Evolutionary conservation across 2,329 filamentous ascomycete species (phyloP).

Genomic region (Massarina eburnea): DNA sequence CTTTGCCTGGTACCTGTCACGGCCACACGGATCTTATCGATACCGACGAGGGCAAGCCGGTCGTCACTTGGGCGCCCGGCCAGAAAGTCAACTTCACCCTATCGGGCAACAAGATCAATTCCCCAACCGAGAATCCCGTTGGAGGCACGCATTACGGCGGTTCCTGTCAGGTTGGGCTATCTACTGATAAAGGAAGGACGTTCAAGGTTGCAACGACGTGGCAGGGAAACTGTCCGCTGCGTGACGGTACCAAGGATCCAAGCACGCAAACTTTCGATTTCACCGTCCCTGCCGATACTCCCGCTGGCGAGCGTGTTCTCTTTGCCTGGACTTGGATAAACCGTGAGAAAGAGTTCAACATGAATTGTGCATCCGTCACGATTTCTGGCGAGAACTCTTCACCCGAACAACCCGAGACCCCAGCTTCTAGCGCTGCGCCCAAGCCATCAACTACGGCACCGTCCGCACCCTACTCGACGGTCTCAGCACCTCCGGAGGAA

Average conservation of each 20-base stretch:
- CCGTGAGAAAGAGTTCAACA: constrained; percentile 50
- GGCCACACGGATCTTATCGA: constrained; percentile 49
- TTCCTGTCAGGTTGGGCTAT: constrained; percentile 51
- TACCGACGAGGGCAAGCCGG: constrained; percentile 45
- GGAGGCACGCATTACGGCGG: constrained; percentile 51
- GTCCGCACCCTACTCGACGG: background rate
- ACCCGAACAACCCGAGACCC: constrained; percentile 13
- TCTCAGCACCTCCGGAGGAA: background rate
- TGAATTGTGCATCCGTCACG: constrained; percentile 49
- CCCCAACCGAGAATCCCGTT: constrained; percentile 23
- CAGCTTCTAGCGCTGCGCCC: background rate
- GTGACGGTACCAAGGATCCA: constrained; percentile 39
- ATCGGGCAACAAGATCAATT: constrained; percentile 23
- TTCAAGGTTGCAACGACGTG: constrained; percentile 50
- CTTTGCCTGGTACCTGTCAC: constrained; percentile 43
- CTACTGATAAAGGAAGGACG: constrained; percentile 45
- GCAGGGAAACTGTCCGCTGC: constrained; percentile 52
- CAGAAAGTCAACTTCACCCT: constrained; percentile 46
- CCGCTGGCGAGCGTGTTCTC: constrained; percentile 43
- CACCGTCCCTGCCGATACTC: constrained; percentile 47
- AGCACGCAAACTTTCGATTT: constrained; percentile 49
- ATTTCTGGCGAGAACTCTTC: constrained; percentile 34
- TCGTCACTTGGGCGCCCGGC: constrained; percentile 48
- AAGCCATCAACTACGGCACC: background rate
- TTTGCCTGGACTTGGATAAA: constrained; percentile 55